Evolutionary conservation across 768 basidiomycete genomes (phyloP).

Genomic region (Lactarius indigo): DNA sequence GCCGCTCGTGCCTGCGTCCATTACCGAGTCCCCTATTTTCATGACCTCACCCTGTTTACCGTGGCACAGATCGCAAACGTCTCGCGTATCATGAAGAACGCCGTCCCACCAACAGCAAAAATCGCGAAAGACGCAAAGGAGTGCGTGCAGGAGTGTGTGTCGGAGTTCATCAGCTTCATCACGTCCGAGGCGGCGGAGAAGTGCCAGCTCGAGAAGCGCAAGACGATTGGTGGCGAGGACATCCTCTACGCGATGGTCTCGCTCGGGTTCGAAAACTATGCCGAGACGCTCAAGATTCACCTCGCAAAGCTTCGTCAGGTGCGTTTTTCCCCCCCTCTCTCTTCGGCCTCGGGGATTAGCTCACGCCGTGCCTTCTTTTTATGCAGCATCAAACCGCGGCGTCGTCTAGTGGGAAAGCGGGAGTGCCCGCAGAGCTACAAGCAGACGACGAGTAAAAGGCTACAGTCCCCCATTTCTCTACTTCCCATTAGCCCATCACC

Average conservation of each 20-base stretch:
- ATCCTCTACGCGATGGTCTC: constrained; percentile 92
- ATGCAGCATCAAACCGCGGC: constrained; percentile 25
- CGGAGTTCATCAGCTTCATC: constrained; percentile 98
- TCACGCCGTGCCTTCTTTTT: not conserved
- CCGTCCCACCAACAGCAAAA: constrained; percentile 87
- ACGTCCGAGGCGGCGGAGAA: constrained; percentile 96
- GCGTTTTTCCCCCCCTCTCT: constrained; percentile 8
- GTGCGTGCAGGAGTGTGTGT: constrained; percentile 97
- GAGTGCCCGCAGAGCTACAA: constrained; percentile 12
- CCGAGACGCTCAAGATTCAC: constrained; percentile 89
- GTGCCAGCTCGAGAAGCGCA: constrained; percentile 91
- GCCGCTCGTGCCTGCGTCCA: not conserved
- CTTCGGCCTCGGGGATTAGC: not conserved
- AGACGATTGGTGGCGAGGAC: constrained; percentile 97
- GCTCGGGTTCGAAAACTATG: constrained; percentile 93
- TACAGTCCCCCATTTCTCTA: not conserved
- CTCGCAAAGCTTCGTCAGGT: constrained; percentile 87
- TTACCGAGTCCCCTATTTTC: too few species aligned
- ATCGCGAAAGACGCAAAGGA: constrained; percentile 99
- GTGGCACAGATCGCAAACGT: constrained; percentile 88
- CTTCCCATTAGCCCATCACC: not conserved
- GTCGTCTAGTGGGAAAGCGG: constrained; percentile 24
- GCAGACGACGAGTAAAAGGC: constrained; percentile 21
- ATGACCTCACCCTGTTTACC: not conserved
- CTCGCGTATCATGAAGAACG: constrained; percentile 94